A percentile compares a stretch with the other conserved stretches of the same genome.
Evolutionary conservation across 2,329 filamentous ascomycete species (phyloP).

Genomic region (Aureobasidium vineae): DNA sequence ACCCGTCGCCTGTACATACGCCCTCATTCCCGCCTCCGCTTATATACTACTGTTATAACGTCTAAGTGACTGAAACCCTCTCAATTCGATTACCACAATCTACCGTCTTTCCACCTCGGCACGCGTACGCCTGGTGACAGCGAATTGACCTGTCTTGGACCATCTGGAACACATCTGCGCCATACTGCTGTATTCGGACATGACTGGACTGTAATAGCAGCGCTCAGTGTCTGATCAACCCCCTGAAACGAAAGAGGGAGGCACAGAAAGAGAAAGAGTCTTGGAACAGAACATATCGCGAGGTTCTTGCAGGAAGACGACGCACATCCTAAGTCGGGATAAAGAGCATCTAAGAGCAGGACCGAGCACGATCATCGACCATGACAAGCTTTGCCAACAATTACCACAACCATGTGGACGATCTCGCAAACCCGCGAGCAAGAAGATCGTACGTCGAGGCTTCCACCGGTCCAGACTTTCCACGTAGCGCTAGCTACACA

Average conservation of each 20-base stretch:
- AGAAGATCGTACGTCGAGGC: conserved; percentile 11
- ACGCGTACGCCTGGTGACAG: neutral
- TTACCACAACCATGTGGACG: neutral
- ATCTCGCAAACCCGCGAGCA: neutral
- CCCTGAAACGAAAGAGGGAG: neutral
- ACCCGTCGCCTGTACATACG: neutral
- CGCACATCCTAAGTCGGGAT: neutral
- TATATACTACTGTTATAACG: neutral
- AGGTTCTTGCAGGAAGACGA: neutral
- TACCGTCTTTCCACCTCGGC: neutral
- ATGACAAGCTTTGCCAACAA: conserved; percentile 22
- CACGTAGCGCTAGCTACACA: conserved; percentile 59
- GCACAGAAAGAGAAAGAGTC: conserved; percentile 2
- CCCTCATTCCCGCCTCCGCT: neutral
- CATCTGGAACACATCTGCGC: neutral
- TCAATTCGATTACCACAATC: neutral
- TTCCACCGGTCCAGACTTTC: conserved; percentile 38
- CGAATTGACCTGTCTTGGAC: neutral
- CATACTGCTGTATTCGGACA: neutral
- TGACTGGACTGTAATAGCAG: conserved; percentile 4
- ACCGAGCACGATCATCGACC: conserved; percentile 6
- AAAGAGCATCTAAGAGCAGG: neutral
- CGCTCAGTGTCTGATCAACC: neutral
- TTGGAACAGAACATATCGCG: neutral
- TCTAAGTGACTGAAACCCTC: neutral